Evolutionary conservation across 2,329 filamentous ascomycete species (phyloP), one percentile per base, ranked within the genome.

Genomic region (Zopfia rhizophila): DNA sequence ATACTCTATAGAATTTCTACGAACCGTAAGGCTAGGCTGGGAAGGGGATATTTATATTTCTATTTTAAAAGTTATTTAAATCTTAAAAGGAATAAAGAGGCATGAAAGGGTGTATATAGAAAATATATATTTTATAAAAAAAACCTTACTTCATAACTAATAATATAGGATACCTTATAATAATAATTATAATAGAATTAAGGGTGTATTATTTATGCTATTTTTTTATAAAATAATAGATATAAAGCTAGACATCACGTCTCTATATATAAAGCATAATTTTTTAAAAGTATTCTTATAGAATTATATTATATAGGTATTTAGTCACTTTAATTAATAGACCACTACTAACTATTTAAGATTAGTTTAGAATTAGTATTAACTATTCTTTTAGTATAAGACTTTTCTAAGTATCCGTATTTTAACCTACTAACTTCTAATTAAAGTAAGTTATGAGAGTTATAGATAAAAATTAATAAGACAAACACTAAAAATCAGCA

Each of bases 1-100:
- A 16, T 31, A 54, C 29, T 35, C 38, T 10, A 14, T 24, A 1
- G 29, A 32, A n/a, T 45, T 53, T 32, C 17, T 53, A 13, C 7
- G 31, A 19, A 16, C 36, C 2, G 21, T 38, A 2, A 24, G 46
- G 12, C 38, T 40, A 31, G 29, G 23, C 13, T 43, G 25, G 23
- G 23, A 33, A 11, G 37, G 23, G 8, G 28, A 53, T 32, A 23
- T 27, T 10, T 7, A 29, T 7, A 13, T 10, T 11, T 11, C 5
- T 7, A 13, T 43, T 10, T 8, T 5, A 10, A 22, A 13, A 17
- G 25, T 36, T 16, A 30, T 29, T 10, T 5, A 29, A 25, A 17
- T 43, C 6, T 17, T 43, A 41, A 16, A 18, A 5, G 14, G 22
- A 7, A 31, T 41, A 18, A 10, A 13, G 14, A 25, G 32, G 18